phyloP scores from a whole-genome alignment of 495 filamentous ascomycete species.

The Lasiosphaeris hirsuta region DNA sequence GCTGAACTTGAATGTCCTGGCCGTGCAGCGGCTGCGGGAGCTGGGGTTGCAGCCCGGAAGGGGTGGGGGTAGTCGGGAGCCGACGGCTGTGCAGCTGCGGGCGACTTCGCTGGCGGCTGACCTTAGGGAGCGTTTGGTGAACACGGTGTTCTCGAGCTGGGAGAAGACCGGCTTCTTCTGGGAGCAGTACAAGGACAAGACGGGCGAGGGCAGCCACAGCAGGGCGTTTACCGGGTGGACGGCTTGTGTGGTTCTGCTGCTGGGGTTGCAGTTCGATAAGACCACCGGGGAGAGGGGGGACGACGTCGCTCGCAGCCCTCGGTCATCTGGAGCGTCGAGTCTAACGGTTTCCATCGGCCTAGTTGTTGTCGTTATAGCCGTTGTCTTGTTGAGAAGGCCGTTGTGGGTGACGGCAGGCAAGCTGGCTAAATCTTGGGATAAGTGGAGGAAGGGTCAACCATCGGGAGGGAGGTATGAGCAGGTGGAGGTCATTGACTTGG shows the following conservation, averaged over 20 bases:
- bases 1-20: slow-evolving; percentile 93
- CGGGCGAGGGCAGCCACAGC: slow-evolving; percentile 80
- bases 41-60: slow-evolving; percentile 49
- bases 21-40: slow-evolving; percentile 64
- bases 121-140: slow-evolving; percentile 73
- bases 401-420: not conserved
- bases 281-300: not conserved
- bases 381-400: not conserved
- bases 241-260: slow-evolving; percentile 87
- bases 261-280: slow-evolving; percentile 59
- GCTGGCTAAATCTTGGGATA: not conserved
- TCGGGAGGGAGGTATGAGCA: slow-evolving; percentile 1
- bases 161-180: slow-evolving; percentile 89
- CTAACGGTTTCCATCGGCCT: not conserved
- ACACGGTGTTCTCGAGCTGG: slow-evolving; percentile 83
- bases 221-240: slow-evolving; percentile 98
- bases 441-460: not conserved
- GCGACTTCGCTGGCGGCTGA: slow-evolving; percentile 66
- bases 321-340: not conserved
- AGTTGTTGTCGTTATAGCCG: not conserved
- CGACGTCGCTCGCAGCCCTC: not conserved
- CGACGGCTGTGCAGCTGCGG: slow-evolving; percentile 52
- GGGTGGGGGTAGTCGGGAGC: slow-evolving; percentile 17
- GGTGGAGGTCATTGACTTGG: slow-evolving; percentile 8
- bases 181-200: slow-evolving; percentile 94